These are phyloP conservation scores for Flaveria sonorensis DNA, from an alignment of 129 eudicot species.

Conservation along the genomic window DNA sequence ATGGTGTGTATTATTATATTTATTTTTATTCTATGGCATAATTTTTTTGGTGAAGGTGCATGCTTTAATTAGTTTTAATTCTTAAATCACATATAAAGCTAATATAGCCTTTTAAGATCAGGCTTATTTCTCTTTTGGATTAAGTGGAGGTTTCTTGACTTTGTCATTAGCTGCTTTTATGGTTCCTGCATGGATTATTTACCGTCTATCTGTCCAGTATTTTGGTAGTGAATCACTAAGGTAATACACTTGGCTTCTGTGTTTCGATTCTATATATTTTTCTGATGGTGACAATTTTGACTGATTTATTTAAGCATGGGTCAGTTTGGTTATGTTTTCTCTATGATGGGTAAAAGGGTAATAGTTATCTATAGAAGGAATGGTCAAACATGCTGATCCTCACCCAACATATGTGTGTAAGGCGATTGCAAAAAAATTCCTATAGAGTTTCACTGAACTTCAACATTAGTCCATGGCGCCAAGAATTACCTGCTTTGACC, in stretches of 20 bases:
- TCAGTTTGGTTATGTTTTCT: neutral
- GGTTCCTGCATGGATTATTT: constrained; percentile 76
- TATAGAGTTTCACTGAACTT: neutral
- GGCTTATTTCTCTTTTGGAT: constrained; percentile 71
- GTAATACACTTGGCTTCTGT: constrained; percentile 30
- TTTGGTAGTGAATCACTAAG: constrained; percentile 64
- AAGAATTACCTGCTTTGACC: neutral
- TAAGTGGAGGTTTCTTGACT: constrained; percentile 88
- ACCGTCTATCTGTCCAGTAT: constrained; percentile 53
- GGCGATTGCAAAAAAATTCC: neutral
- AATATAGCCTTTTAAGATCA: constrained; percentile 41
- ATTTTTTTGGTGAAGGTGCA: constrained; percentile 1
- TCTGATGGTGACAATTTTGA: neutral
- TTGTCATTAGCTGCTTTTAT: constrained; percentile 63
- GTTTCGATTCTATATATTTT: neutral
- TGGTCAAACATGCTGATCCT: neutral
- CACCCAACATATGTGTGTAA: neutral
- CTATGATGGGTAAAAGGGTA: neutral
- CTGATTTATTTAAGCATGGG: neutral
- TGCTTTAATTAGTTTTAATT: neutral
- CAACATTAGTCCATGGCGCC: neutral
- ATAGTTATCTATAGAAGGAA: neutral
- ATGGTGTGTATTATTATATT: constrained; percentile 53
- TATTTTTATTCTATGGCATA: constrained; percentile 1
- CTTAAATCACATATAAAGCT: constrained; percentile 19